These are phyloP conservation scores for Actinomortierella wolfii DNA, from an alignment of 371 early-diverging fungal species.

Conservation along the genomic window DNA sequence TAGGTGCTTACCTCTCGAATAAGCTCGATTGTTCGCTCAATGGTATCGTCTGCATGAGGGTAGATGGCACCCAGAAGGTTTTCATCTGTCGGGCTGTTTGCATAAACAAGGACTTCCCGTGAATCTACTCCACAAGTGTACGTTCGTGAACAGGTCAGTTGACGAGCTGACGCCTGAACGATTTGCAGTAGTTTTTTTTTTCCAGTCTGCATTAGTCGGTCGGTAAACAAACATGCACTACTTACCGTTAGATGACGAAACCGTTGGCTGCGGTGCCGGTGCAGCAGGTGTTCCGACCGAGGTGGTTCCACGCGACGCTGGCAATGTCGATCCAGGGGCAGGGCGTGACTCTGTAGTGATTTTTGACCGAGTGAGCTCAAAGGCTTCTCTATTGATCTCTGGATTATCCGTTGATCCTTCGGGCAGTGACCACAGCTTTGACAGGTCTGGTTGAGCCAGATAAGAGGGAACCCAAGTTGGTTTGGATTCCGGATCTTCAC, in stretches of 20 bases:
- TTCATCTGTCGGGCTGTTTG: constrained; percentile 48
- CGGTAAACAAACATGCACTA: not conserved
- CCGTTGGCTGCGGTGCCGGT: constrained; percentile 7
- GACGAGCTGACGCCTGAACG: not conserved
- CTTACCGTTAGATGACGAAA: constrained; percentile 30
- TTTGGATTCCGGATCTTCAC: constrained; percentile 45
- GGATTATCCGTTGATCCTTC: constrained; percentile 64
- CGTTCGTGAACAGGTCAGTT: constrained; percentile 3
- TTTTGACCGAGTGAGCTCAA: constrained; percentile 24
- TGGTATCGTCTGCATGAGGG: constrained; percentile 53
- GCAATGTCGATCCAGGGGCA: not conserved
- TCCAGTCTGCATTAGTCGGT: not conserved
- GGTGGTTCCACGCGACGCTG: not conserved
- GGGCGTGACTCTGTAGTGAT: constrained; percentile 12
- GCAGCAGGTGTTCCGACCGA: constrained; percentile 3
- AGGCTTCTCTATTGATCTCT: constrained; percentile 39
- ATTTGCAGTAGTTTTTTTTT: not conserved
- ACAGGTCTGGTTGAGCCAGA: constrained; percentile 69
- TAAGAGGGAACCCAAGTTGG: constrained; percentile 71
- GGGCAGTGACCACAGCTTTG: constrained; percentile 74
- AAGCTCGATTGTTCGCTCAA: constrained; percentile 48
- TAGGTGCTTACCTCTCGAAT: constrained; percentile 50
- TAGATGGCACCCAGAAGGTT: constrained; percentile 59
- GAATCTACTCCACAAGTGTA: constrained; percentile 28
- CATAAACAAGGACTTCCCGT: constrained; percentile 57